Base-by-base conservation (phyloP, 495 filamentous ascomycete species). In the Penicillium ucsense region DNA sequence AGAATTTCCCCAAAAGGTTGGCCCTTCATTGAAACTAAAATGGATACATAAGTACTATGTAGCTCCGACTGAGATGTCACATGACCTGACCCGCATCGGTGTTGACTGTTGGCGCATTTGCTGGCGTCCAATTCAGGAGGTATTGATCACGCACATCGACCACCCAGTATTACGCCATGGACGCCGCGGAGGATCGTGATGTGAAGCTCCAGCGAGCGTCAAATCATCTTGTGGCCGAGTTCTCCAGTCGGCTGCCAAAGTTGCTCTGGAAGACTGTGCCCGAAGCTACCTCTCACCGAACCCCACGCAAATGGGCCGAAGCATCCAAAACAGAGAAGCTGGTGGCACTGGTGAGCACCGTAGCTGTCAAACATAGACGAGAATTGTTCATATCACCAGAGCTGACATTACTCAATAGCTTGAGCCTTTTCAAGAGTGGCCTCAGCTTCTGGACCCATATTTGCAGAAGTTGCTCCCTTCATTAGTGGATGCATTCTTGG, bases 361-460 rank as follows among this genome's bases (percentile, higher is more conserved):
- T 34, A 27, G 5, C 11, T 43, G 10, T 35, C 10, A 7, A 2
- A 43, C 3, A 4, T 27, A 7, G 4, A 8, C 3, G 2, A 2
- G 11, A 34, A 31, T 35, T 1, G n/a, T 4, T 31, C 6, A 39
- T 3, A 3, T 20, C 30, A 3, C 4, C 0, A 0, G 12, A 7
- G 8, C 31, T 35, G 32, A 32, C 42, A 47, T 32, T 48, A 8
- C 34, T 8, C 37, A 12, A 65, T 64, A 94, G 74, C 74, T 98
- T 32, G 89, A 95, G 50, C 87, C 84, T 34, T 97, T 97, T 59
- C 92, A 95, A 74, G 92, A 96, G 68, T 84, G 88, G 55, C 91
- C 92, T 12, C 92, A 99, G 61, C 78, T 99, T 4, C 79, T 99
- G n/a, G 92, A 99, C 64, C 83, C 89, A 1, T 74, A 92, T 61